Percentiles rank a stretch among this genome's conserved stretches.
These are phyloP conservation scores for Neurospora cerealis DNA, from an alignment of 495 filamentous ascomycete species.

Conservation along the genomic window DNA sequence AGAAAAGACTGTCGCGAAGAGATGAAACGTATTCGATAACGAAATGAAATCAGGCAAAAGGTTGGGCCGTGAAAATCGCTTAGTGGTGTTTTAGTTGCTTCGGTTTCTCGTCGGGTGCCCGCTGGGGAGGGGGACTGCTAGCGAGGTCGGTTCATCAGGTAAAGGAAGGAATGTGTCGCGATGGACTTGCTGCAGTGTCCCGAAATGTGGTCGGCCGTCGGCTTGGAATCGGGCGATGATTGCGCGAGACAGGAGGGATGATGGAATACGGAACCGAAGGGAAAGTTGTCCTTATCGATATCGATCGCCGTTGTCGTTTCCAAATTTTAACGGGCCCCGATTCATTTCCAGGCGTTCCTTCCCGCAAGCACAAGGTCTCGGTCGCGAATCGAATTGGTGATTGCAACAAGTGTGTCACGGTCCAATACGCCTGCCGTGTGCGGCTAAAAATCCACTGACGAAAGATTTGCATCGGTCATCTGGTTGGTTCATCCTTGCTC, in stretches of 20 bases:
- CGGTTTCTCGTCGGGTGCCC: slow-evolving; percentile 3
- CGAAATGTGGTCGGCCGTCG: neutral
- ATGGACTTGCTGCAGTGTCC: neutral
- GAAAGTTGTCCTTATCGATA: neutral
- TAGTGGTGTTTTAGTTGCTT: neutral
- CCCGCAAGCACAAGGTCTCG: neutral
- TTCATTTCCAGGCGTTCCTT: neutral
- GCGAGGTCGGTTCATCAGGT: slow-evolving; percentile 17
- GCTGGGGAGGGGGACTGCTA: slow-evolving; percentile 9
- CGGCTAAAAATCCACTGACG: neutral
- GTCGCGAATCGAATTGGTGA: neutral
- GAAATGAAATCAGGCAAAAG: neutral
- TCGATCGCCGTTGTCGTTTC: neutral
- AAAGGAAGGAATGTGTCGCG: slow-evolving; percentile 15
- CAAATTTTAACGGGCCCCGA: neutral
- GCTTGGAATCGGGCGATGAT: neutral
- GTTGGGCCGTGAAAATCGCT: neutral
- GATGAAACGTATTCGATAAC: neutral
- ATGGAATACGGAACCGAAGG: neutral
- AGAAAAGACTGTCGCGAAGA: slow-evolving; percentile 6
- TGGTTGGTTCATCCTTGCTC: neutral
- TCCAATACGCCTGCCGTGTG: neutral
- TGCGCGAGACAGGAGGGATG: neutral
- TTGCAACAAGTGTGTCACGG: neutral
- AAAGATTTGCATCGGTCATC: neutral